Evolutionary conservation across 192 early-diverging fungal species (phyloP), one percentile per base, ranked within the genome.

Genomic region (Backusella circina): DNA sequence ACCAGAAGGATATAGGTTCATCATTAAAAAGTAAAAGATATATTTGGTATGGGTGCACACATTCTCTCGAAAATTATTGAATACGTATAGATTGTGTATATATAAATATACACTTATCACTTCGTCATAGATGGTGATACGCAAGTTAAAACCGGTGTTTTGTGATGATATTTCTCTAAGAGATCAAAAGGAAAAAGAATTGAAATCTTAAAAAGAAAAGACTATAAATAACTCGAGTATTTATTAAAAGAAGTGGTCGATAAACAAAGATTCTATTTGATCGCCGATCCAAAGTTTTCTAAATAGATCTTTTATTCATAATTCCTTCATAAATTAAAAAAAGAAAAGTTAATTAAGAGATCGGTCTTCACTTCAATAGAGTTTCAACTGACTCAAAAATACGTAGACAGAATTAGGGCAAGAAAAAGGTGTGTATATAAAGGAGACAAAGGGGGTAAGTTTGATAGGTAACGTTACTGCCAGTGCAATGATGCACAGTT

Each of bases 381-480:
- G 51, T 54, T 54, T 54, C 51, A 54, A 54, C 6, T 26, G 21
- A 12, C 21, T 54, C 51, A 54, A 21, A 23, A 54, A 10, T 54
- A 54, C 7, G 51, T 54, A 54, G 18, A 21, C 8, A 26, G 18
- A 54, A 1, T 54, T 21, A 10, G 18, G n/a, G 51, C 1, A 54
- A 54, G 3, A 23, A 54, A 23, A 54, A 54, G 7, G 8, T 41
- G 39, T 41, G 51, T 23, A 6, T 50, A 54, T 54, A 61, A 44
- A 61, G 54, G 54, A 61, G 54, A 61, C 54, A 61, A 61, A 61
- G 54, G 54, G 26, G 54, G 54, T 61, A 61, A 61, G 54, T 61
- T 61, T 61, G 23, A 26, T 28, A 61, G 54, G 54, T 61, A 61
- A 61, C 54, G 54, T 61, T 61, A 61, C 54, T 61, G 23, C 1